Base-by-base conservation (phyloP, 2,329 filamentous ascomycete species). In the Penicillium sp. region DNA sequence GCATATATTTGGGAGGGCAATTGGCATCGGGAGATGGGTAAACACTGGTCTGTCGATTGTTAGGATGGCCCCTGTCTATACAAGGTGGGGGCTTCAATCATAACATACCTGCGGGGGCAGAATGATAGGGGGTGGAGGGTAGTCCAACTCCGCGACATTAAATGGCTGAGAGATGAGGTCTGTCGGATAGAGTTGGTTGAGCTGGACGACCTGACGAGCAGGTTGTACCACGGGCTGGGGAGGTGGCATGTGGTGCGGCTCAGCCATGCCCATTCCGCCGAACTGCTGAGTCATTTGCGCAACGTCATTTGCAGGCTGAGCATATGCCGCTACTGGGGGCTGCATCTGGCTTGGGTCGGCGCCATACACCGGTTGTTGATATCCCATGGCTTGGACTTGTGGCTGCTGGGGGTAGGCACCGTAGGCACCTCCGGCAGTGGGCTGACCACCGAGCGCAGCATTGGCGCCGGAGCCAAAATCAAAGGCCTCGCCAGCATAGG, bases 121-220 rank as follows among this genome's bases (percentile, higher is more conserved):
- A 59, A 95, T 82, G 62, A 95, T 94, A 13, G 89, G 85, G 48
- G 93, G 93, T 27, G 93, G 93, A 37, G 90, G 88, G 51, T 90
- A 79, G 61, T 97, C 91, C 54, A 98, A 74, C 74, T 97, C 93
- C 40, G 86, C 83, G 58, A 95, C 89, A 66, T 95, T 91, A 74
- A 98, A 95, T 22, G 91, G 90, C 71, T 95, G 88, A 60, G 86
- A 88, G 62, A 95, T 79, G 50, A 98, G 79, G 66, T 98, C 93
- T 35, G 89, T 91, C 14, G 90, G 87, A 67, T 93, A 91, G 49
- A 97, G 81, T 71, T 91, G 88, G 72, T 96, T 97, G 58, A 95
- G 74, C 38, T 74, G 71, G 52, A 72, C 67, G 52, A 72, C 67
- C 34, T 71, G 58, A 73, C 75, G 57, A 73, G 76, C 58, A 63